These are phyloP conservation scores for Epichloe hybrida DNA, from an alignment of 2,329 filamentous ascomycete species.

Conservation along the genomic window DNA sequence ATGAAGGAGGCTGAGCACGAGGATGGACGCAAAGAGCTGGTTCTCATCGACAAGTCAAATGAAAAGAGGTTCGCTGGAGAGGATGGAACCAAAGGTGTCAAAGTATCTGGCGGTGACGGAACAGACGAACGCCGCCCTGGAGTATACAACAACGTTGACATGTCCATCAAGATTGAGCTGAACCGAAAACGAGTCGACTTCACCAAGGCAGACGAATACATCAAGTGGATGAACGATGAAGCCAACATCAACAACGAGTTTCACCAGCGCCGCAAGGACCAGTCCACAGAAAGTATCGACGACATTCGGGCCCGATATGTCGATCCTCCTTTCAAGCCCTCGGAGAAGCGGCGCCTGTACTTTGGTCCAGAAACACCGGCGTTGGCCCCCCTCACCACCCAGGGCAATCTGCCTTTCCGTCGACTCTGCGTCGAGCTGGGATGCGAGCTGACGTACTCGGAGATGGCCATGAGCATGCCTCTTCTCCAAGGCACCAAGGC, in stretches of 20 bases:
- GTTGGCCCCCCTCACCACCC: constrained; percentile 93
- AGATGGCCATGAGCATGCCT: constrained; percentile 92
- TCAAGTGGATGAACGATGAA: constrained; percentile 63
- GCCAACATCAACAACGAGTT: constrained; percentile 24
- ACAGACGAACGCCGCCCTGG: constrained; percentile 42
- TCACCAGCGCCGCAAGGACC: constrained; percentile 28
- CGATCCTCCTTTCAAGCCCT: constrained; percentile 79
- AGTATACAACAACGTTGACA: constrained; percentile 61
- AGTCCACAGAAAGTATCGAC: constrained; percentile 32
- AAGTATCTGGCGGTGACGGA: constrained; percentile 17
- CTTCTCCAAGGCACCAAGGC: constrained; percentile 78
- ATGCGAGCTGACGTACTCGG: constrained; percentile 88
- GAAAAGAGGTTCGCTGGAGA: constrained; percentile 5
- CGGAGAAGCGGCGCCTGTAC: constrained; percentile 87
- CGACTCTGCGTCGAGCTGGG: constrained; percentile 80
- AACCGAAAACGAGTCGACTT: constrained; percentile 58
- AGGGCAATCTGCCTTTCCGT: constrained; percentile 91
- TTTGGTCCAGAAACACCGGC: constrained; percentile 89
- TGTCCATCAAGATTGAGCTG: constrained; percentile 59
- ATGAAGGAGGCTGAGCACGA: constrained; percentile 64
- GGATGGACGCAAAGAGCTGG: constrained; percentile 72
- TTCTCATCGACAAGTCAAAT: constrained; percentile 41
- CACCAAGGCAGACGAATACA: constrained; percentile 61
- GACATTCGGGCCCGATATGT: constrained; percentile 69
- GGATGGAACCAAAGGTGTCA: constrained; percentile 2